These are phyloP conservation scores for Sambucus nigra DNA, from an alignment of 129 eudicot species.

Conservation along the genomic window DNA sequence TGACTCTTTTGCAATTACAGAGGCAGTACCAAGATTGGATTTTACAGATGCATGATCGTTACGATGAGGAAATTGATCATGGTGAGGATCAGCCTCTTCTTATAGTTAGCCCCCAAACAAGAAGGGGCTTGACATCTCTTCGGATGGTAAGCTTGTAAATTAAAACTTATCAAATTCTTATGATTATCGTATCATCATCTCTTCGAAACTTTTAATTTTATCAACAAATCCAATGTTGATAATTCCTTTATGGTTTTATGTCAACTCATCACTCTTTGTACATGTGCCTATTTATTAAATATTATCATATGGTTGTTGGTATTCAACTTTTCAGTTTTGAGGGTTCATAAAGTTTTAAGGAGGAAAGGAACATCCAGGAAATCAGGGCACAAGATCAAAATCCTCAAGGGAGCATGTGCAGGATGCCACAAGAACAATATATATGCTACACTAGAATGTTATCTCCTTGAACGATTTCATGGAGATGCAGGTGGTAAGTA, in stretches of 20 bases:
- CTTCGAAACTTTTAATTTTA: too few species aligned
- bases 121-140: slow-evolving; percentile 35
- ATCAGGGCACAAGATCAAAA: slow-evolving; percentile 64
- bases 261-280: not conserved
- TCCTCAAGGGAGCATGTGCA: slow-evolving; percentile 69
- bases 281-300: not conserved
- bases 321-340: slow-evolving; percentile 32
- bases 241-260: not conserved
- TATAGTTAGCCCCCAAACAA: slow-evolving; percentile 26
- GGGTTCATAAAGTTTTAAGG: slow-evolving; percentile 49
- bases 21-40: slow-evolving; percentile 67
- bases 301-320: not conserved
- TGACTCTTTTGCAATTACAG: slow-evolving; percentile 45
- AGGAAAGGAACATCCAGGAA: slow-evolving; percentile 54
- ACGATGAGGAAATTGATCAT: slow-evolving; percentile 53
- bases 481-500: slow-evolving; percentile 71
- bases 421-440: slow-evolving; percentile 46
- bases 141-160: slow-evolving; percentile 35
- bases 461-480: slow-evolving; percentile 62
- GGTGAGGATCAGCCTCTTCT: slow-evolving; percentile 60
- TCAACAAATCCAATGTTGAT: too few species aligned
- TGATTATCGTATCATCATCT: not conserved
- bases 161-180: slow-evolving; percentile 1
- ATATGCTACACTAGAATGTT: slow-evolving; percentile 61
- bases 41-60: slow-evolving; percentile 44